phyloP scores from a whole-genome alignment of 192 early-diverging fungal genomes.

The Rhizophlyctis rosea region DNA sequence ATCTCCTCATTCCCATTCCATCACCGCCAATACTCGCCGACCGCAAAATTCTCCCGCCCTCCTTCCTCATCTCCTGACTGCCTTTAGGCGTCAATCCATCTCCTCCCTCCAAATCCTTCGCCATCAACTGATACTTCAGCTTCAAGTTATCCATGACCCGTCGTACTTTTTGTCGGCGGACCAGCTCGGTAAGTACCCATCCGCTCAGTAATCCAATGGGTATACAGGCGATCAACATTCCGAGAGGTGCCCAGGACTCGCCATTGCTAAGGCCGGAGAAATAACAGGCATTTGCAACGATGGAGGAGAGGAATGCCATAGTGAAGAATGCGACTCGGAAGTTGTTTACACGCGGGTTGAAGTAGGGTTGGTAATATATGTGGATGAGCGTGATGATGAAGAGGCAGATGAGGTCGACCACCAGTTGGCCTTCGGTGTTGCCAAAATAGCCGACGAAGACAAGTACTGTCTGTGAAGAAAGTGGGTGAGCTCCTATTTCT shows the following conservation, averaged over 20 bases:
- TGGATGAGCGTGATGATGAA: slow-evolving; percentile 1
- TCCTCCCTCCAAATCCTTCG: background rate
- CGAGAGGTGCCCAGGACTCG: background rate
- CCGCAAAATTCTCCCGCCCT: background rate
- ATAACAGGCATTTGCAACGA: background rate
- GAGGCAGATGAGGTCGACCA: background rate
- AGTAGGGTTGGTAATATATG: slow-evolving; percentile 6
- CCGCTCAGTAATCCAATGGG: slow-evolving; percentile 3
- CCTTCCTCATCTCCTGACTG: background rate
- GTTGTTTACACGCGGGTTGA: background rate
- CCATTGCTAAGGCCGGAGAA: background rate
- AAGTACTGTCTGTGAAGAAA: background rate
- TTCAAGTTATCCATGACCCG: background rate
- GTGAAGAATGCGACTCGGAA: slow-evolving; percentile 5
- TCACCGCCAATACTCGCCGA: background rate
- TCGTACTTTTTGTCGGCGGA: background rate
- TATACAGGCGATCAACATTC: background rate
- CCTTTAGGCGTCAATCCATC: background rate
- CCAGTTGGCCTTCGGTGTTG: background rate
- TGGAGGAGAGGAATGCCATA: background rate
- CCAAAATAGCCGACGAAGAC: slow-evolving; percentile 3
- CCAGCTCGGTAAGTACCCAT: background rate
- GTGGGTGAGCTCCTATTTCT: background rate
- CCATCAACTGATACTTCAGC: background rate
- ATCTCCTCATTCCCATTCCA: background rate